phyloP scores from a whole-genome alignment of 225 moss, liverwort and hornwort species.

The Pseudoscleropodium purum region DNA sequence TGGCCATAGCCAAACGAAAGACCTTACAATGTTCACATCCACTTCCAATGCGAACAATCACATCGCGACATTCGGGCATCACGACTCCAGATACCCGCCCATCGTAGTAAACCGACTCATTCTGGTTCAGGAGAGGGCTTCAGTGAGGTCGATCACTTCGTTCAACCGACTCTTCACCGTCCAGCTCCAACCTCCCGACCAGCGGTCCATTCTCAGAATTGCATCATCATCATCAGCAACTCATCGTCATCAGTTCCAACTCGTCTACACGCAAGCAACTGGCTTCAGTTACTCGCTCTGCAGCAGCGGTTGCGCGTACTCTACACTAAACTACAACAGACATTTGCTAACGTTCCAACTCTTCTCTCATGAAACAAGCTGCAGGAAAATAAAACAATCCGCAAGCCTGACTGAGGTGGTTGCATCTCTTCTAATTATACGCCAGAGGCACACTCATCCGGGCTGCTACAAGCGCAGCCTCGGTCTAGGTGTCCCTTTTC shows the following conservation, averaged over 20 bases:
- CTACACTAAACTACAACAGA: background rate
- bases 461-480: conserved; percentile 1
- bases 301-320: background rate
- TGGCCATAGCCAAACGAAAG: background rate
- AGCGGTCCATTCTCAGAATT: background rate
- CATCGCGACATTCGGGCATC: background rate
- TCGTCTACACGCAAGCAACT: background rate
- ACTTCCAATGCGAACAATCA: background rate
- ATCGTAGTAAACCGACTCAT: background rate
- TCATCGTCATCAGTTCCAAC: background rate
- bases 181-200: background rate
- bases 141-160: background rate
- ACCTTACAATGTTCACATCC: background rate
- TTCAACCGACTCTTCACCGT: background rate
- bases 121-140: background rate
- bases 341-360: background rate
- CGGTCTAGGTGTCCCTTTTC: background rate
- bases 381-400: background rate
- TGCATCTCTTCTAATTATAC: background rate
- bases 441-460: background rate
- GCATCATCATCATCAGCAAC: background rate
- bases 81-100: background rate
- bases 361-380: conserved; percentile 5
- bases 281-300: background rate
- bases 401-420: background rate